Base-by-base conservation (phyloP, 2,329 filamentous ascomycete genomes). In the Aspergillus eucalypticola region DNA sequence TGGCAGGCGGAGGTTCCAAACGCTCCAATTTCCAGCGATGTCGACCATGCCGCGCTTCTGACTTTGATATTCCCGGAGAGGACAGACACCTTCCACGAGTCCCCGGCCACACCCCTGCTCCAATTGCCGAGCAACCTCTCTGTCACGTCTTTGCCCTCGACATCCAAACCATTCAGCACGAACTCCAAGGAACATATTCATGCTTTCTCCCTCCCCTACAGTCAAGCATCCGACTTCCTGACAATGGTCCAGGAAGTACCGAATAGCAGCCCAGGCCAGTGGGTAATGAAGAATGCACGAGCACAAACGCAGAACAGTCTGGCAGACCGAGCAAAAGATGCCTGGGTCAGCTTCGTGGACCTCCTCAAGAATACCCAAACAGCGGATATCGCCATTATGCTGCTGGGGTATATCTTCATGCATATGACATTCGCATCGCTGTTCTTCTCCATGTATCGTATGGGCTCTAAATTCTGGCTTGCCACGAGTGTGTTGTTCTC, bases 381-480 rank as follows among this genome's bases (percentile, higher is more conserved):
- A 1, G 86, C 98, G 59, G 95, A 99, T 71, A 97, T 99, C 71
- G 84, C 96, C 72, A 99, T 99, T 76, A 98, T 99, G 94, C 86
- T 91, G 23, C 84, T 99, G 35, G 95, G 95, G 48, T 99, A 99
- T 75, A 82, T 98, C 55, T 92, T 93, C 54, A 99, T 99, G 95
- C 94, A 99, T 75, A 80, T 98, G 73, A 99, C 94, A 5, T 99
- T 99, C 73, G 90, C 97, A 44, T 98, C 95, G 29, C 87, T 99
- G n/a, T 98, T 99, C 81, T 82, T 98, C 64, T 97, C 95, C 35
- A 98, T 99, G 95, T 88, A 92, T 68, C 88, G 92, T 61, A 86
- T 99, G 77, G 95, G 95, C 54, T 99, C 95, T 63, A 97, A 97
- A 78, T 96, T 96, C 75, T 99, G 95, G 95, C 85, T 99, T 35